phyloP scores from a whole-genome alignment of 306 rosid genomes.

The Cucurbita maxima region DNA sequence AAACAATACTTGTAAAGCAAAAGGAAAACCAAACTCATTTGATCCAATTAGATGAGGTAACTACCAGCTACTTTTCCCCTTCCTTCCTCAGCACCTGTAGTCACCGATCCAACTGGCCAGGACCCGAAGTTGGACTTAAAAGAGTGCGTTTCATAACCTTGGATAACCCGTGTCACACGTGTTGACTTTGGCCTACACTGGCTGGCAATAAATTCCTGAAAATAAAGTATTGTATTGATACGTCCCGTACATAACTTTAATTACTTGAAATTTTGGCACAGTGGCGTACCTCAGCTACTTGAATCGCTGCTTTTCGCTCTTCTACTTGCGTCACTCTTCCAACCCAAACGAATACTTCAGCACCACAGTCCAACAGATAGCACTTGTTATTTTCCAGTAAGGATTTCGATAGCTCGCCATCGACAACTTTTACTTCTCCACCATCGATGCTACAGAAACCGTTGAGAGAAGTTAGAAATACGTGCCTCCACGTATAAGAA shows the following conservation, averaged over 20 bases:
- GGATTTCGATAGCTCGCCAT: slow-evolving; percentile 75
- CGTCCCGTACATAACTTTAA: background rate
- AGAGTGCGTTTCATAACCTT: slow-evolving; percentile 88
- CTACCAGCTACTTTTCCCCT: slow-evolving; percentile 98
- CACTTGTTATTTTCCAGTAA: slow-evolving; percentile 78
- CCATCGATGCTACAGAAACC: slow-evolving; percentile 51
- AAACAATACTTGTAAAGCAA: slow-evolving; percentile 1
- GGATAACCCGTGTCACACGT: slow-evolving; percentile 79
- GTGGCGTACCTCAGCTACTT: slow-evolving; percentile 68
- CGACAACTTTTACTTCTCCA: slow-evolving; percentile 59
- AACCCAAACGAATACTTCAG: slow-evolving; percentile 83
- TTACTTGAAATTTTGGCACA: slow-evolving; percentile 16
- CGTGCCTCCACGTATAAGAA: background rate
- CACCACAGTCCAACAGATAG: slow-evolving; percentile 87
- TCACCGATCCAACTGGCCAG: slow-evolving; percentile 86
- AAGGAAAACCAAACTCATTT: slow-evolving; percentile 9
- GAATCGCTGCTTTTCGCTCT: slow-evolving; percentile 79
- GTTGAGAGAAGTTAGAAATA: slow-evolving; percentile 16
- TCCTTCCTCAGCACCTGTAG: slow-evolving; percentile 82
- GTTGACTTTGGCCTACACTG: slow-evolving; percentile 78
- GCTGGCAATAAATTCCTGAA: slow-evolving; percentile 66
- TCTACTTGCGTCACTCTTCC: slow-evolving; percentile 96
- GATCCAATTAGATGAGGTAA: slow-evolving; percentile 6
- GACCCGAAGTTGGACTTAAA: slow-evolving; percentile 89
- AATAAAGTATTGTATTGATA: slow-evolving; percentile 2